These are phyloP conservation scores for Coniochaeta sp. DNA, from an alignment of 2,329 filamentous ascomycete species.

Conservation along the genomic window DNA sequence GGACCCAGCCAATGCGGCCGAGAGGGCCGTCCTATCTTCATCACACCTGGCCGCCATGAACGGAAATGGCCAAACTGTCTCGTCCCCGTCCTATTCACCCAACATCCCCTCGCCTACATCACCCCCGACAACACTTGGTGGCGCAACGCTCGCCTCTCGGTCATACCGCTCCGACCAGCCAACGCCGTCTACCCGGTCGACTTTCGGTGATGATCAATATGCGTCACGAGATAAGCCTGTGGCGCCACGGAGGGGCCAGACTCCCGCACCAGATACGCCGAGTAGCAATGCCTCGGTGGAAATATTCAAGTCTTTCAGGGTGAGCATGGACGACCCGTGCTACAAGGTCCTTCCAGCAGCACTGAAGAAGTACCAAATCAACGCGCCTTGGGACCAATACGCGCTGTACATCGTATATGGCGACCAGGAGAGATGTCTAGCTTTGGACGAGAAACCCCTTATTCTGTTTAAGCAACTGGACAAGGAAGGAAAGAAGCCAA, in stretches of 20 bases:
- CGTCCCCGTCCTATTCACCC: conserved; percentile 50
- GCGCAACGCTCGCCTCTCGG: conserved; percentile 48
- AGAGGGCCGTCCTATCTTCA: conserved; percentile 58
- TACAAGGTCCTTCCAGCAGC: conserved; percentile 94
- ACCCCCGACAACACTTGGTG: conserved; percentile 46
- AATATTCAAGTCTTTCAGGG: conserved; percentile 98
- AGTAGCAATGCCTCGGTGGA: conserved; percentile 63
- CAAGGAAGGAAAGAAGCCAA: conserved; percentile 94
- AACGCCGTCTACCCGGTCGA: conserved; percentile 46
- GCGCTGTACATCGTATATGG: conserved; percentile 97
- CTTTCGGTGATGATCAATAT: conserved; percentile 40
- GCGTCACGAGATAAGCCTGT: conserved; percentile 27
- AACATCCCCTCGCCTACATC: conserved; percentile 65
- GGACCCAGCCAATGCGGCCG: conserved; percentile 61
- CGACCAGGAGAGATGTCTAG: conserved; percentile 92
- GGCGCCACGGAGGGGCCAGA: conserved; percentile 51
- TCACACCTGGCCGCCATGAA: conserved; percentile 66
- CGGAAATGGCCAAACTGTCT: conserved; percentile 45
- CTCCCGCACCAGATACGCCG: conserved; percentile 54
- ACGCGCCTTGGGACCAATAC: conserved; percentile 95
- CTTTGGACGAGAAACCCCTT: conserved; percentile 84
- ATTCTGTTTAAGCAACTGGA: conserved; percentile 97
- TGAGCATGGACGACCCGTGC: conserved; percentile 96
- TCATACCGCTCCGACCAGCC: conserved; percentile 52
- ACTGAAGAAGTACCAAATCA: conserved; percentile 96